phyloP scores from a whole-genome alignment of 768 basidiomycete species.

The Tulasnella sp. region DNA sequence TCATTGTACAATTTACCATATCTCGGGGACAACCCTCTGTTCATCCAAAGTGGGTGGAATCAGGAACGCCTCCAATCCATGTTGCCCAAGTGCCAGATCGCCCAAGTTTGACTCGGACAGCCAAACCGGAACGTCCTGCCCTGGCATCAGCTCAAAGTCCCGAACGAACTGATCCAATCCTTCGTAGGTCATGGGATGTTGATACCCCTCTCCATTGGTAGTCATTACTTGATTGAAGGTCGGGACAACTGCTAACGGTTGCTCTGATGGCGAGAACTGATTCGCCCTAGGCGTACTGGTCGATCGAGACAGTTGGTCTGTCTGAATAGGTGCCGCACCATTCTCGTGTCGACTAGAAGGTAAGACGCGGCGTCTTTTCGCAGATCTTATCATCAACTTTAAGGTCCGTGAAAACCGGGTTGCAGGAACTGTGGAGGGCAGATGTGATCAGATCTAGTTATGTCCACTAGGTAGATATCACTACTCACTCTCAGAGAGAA shows the following conservation, averaged over 20 bases:
- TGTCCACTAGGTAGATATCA: not conserved
- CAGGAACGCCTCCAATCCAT: conserved; percentile 79
- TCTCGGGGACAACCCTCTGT: conserved; percentile 44
- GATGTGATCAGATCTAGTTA: not conserved
- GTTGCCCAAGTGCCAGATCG: conserved; percentile 53
- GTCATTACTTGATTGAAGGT: conserved; percentile 26
- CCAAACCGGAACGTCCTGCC: conserved; percentile 74
- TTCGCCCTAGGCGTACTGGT: conserved; percentile 31
- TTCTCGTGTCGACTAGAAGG: conserved; percentile 37
- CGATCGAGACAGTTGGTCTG: conserved; percentile 21
- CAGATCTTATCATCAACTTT: conserved; percentile 69
- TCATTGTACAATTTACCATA: conserved; percentile 41
- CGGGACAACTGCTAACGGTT: not conserved
- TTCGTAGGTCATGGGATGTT: conserved; percentile 24
- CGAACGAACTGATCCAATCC: conserved; percentile 63
- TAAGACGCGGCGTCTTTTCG: conserved; percentile 28
- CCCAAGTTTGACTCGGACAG: conserved; percentile 75
- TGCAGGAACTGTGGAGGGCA: conserved; percentile 55
- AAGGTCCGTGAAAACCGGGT: conserved; percentile 86
- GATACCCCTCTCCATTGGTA: conserved; percentile 21
- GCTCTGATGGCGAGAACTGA: conserved; percentile 23
- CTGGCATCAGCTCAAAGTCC: conserved; percentile 58
- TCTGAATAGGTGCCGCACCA: conserved; percentile 16
- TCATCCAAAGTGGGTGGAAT: conserved; percentile 54
- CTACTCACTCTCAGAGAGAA: conserved; percentile 67